Evolutionary conservation across 2,329 filamentous ascomycete genomes (phyloP), one percentile per base, ranked within the genome.

Genomic region (Sporothrix pallida): DNA sequence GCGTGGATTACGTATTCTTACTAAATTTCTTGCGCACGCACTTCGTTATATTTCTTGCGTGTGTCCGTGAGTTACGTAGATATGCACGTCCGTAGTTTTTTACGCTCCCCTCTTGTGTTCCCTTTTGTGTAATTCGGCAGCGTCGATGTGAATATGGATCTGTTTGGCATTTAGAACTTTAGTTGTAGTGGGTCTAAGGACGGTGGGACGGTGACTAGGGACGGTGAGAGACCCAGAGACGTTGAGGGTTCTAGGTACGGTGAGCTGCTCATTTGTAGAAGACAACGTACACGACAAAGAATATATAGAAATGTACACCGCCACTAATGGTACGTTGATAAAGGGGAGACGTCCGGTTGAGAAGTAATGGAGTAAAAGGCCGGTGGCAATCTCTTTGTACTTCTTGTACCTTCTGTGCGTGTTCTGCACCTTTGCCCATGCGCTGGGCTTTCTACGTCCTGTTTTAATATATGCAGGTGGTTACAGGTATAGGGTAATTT

Each of bases 401-500:
- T 20, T 56, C n/a, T 56, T 3, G 54, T 3, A 23, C n/a, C 54
- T 56, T 56, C 8, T 56, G 54, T 56, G 54, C n/a, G 54, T 26
- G n/a, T 56, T 56, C 54, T 56, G 54, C 2, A 56, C 54, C 54
- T 56, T 12, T 56, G 2, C n/a, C 54, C 2, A 56, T 20, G n/a
- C 5, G n/a, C 54, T 56, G 54, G 54, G 54, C 54, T 23, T 56
- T 56, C 54, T n/a, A 56, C 54, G n/a, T 7, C 54, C 54, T 56
- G n/a, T 56, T 56, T 56, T 6, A 56, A 56, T 56, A 56, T 56
- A 56, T 56, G 20, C 10, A 26, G 54, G n/a, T 26, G n/a, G 54
- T n/a, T 56, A n/a, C 23, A 20, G 54, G 54, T n/a, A 56, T n/a
- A 56, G 54, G 54, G 54, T n/a, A 56, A n/a, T 56, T 56, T 56